These are phyloP conservation scores for Lizonia empirigonia DNA, from an alignment of 2,329 filamentous ascomycete species.

Conservation along the genomic window DNA sequence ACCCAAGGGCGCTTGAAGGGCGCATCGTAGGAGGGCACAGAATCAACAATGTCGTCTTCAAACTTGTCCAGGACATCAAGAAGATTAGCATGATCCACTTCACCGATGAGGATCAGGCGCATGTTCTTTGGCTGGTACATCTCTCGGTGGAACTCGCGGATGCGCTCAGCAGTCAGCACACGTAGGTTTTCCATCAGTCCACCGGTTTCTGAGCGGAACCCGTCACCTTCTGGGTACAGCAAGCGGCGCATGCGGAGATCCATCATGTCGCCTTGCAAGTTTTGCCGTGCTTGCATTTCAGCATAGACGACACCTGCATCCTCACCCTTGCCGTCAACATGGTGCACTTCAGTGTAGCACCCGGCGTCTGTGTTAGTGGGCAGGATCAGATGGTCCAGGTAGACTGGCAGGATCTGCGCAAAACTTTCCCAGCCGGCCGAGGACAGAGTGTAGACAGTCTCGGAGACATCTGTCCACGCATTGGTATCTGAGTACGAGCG, in stretches of 20 bases:
- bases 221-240: constrained; percentile 85
- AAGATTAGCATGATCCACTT: constrained; percentile 81
- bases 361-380: constrained; percentile 91
- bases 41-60: constrained; percentile 81
- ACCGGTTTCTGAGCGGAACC: constrained; percentile 97
- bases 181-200: constrained; percentile 93
- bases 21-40: constrained; percentile 75
- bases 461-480: constrained; percentile 95
- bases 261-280: constrained; percentile 83
- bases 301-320: constrained; percentile 98
- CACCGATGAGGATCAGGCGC: constrained; percentile 88
- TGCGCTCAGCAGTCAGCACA: constrained; percentile 83
- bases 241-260: constrained; percentile 79
- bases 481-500: constrained; percentile 94
- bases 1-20: constrained; percentile 90
- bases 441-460: constrained; percentile 94
- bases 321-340: constrained; percentile 89
- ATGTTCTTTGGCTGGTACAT: constrained; percentile 99
- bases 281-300: constrained; percentile 97
- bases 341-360: constrained; percentile 95
- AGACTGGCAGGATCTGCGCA: constrained; percentile 88
- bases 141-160: constrained; percentile 89
- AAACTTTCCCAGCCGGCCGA: constrained; percentile 98
- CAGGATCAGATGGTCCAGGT: constrained; percentile 90
- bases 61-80: constrained; percentile 84